Base-by-base conservation (phyloP, 2,329 filamentous ascomycete species). In the Truncatella angustata region DNA sequence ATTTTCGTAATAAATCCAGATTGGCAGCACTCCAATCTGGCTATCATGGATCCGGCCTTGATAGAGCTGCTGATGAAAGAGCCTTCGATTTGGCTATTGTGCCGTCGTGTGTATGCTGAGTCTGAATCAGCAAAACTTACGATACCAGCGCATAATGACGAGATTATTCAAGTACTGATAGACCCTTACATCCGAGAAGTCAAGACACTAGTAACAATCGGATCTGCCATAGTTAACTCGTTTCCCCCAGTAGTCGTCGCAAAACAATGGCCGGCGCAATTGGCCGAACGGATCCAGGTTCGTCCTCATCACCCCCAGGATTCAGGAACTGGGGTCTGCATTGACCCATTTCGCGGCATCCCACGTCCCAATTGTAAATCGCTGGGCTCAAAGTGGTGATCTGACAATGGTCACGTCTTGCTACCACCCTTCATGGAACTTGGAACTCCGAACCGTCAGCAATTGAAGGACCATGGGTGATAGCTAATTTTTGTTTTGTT, bases 1-100 rank as follows among this genome's bases (percentile, higher is more conserved):
- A 57, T 57, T 57, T 55, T 32, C 32, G 28, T 30, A 36, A 36
- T 44, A 45, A 44, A 45, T 44, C n/a, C 37, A 43, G 48, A 43
- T 20, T 43, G 28, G 30, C 36, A 20, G 20, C n/a, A 18, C 23
- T 37, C 16, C 7, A 39, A 43, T 23, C 18, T 12, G 16, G 10
- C 32, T 5, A 18, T 23, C 43, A 45, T 46, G n/a, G 16, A n/a
- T n/a, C n/a, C n/a, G n/a, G n/a, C n/a, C 23, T 12, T 32, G 34
- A 26, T 42, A 44, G n/a, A 44, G 40, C 14, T 44, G 40, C 40
- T 44, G 24, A 44, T 24, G 40, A 23, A 16, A 16, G 40, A 44
- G 40, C n/a, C 21, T 21, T 18, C 23, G 21, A 24, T 14, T 28
- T 28, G 24, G 18, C 23, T 44, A 44, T 23, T 44, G 40, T 44